Percentiles rank a stretch among this genome's conserved stretches.
Conservation (phyloP, 345 rosid genomes). For the Nephelium lappaceum region DNA sequence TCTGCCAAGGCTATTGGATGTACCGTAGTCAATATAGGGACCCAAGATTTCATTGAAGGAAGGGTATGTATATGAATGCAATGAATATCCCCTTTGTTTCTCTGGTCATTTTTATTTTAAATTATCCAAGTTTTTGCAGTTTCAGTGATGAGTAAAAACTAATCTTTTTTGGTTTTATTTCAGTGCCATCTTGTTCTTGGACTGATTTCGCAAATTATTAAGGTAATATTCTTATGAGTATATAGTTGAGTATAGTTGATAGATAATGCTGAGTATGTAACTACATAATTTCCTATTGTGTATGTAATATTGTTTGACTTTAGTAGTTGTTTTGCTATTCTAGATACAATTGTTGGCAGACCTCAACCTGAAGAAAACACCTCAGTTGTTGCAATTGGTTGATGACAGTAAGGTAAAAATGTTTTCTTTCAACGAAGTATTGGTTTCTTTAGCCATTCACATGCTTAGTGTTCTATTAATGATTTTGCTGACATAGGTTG, state of each 20-base stretch:
- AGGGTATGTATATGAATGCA: conserved; percentile 56
- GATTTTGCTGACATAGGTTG: conserved; percentile 11
- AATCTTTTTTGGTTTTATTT: conserved; percentile 29
- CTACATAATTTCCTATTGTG: not conserved
- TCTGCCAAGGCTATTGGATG: conserved; percentile 99
- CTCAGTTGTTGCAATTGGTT: conserved; percentile 87
- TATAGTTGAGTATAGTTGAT: not conserved
- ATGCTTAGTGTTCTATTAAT: not conserved
- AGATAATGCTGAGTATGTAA: not conserved
- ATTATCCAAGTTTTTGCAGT: conserved; percentile 4
- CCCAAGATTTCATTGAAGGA: conserved; percentile 94
- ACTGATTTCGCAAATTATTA: conserved; percentile 91
- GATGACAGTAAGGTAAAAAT: conserved; percentile 76
- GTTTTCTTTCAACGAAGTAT: not conserved
- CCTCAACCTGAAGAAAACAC: conserved; percentile 98
- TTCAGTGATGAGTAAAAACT: conserved; percentile 6
- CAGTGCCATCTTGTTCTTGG: conserved; percentile 99
- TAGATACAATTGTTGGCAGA: conserved; percentile 97
- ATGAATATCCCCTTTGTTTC: not conserved
- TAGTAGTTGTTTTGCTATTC: conserved; percentile 25
- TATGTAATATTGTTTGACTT: conserved; percentile 17
- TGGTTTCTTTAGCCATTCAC: conserved; percentile 2
- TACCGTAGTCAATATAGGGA: conserved; percentile 96
- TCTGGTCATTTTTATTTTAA: not conserved
- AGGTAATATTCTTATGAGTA: conserved; percentile 48